phyloP scores from a whole-genome alignment of 257 asterid genomes.

The Solanum corneliomulleri region DNA sequence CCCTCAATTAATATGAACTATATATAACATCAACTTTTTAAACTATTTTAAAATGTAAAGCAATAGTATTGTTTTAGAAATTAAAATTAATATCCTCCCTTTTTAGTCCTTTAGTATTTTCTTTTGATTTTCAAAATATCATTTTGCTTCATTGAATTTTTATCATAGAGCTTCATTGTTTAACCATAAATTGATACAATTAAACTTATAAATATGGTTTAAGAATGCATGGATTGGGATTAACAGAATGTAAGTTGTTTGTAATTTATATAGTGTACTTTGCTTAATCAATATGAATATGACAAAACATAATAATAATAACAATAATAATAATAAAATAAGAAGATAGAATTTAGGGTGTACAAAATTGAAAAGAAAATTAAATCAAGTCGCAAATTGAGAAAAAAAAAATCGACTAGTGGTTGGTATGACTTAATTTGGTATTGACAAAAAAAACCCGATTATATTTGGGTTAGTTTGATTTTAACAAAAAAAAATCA shows the following conservation, averaged over 20 bases:
- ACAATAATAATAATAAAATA: too few species aligned
- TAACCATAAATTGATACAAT: not conserved
- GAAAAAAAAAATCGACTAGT: too few species aligned
- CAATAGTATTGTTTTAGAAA: not conserved
- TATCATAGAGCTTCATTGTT: not conserved
- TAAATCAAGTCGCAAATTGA: too few species aligned
- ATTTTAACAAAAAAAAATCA: too few species aligned
- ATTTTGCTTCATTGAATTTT: not conserved
- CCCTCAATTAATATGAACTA: not conserved
- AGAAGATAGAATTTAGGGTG: too few species aligned
- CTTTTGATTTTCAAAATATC: not conserved
- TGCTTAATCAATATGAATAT: not conserved
- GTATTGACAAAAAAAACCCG: too few species aligned
- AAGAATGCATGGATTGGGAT: not conserved
- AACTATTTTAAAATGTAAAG: not conserved
- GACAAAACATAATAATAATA: too few species aligned
- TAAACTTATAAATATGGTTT: not conserved
- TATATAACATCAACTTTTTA: not conserved
- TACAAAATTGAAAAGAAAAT: too few species aligned
- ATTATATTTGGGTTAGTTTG: too few species aligned
- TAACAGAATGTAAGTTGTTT: not conserved
- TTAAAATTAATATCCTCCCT: too few species aligned
- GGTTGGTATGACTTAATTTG: too few species aligned
- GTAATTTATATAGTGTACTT: not conserved
- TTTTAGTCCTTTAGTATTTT: not conserved